Evolutionary conservation across 352 stramenopile genomes (phyloP), one percentile per base, ranked within the genome.

Genomic region (Bremia lactucae): DNA sequence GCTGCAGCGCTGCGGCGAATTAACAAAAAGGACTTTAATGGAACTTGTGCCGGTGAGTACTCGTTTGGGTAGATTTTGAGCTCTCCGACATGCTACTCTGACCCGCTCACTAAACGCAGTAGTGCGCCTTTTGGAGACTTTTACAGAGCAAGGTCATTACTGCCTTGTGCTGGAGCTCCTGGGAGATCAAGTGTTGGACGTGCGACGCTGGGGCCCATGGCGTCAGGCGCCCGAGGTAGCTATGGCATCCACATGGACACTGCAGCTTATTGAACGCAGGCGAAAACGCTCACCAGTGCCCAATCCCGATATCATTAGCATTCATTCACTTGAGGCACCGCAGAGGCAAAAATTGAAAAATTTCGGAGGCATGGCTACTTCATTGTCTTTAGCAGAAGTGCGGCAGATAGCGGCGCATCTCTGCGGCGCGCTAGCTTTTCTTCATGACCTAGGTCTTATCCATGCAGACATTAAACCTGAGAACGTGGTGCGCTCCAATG

Each of bases 151-250:
- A 3, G 55, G 45, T 6, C 71, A 70, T 36, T 67, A 77, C 25
- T 86, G 71, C 28, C 64, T 88, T 24, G 76, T 86, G 43, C 40
- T 88, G 19, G 76, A 88, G 58, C 59, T 82, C 23, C 51, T 88
- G 24, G 72, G 65, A 14, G 36, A 66, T 14, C 53, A 72, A 6
- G 96, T 98, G 53, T 65, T 98, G 26, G 96, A 98, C 46, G 90
- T 97, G 55, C 62, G 95, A 6, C 63, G 92, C 8, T 93, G 91
- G 62, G 95, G 96, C 26, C 90, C 83, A 36, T 86, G 94, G 61
- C 95, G 89, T 59, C 71, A 89, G 35, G 91, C 97, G 61, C 69
- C 96, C 0, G 46, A 47, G 14, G 43, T 25, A 31, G 28, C 37
- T 21, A 45, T 39, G 7, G 23, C 46, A 1, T 31, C 44, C 22